Conservation (phyloP, 164 flowering plant genomes). For the Tetrastigma voinierianum region DNA sequence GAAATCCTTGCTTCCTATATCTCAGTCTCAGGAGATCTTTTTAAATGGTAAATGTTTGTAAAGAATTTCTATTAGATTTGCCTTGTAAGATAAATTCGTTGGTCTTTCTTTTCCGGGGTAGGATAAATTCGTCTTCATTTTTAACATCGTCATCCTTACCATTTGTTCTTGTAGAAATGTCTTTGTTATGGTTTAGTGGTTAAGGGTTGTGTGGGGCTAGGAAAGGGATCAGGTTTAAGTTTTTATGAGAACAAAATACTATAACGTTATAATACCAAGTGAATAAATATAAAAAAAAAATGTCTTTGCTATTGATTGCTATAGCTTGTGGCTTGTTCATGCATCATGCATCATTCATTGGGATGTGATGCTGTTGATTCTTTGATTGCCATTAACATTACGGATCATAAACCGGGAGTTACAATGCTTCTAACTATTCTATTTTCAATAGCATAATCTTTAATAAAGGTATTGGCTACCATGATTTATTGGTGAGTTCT, state of each 20-base stretch:
- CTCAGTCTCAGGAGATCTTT: slow-evolving; percentile 36
- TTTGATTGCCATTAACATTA: slow-evolving; percentile 47
- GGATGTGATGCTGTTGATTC: slow-evolving; percentile 58
- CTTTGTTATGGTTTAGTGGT: too few species aligned
- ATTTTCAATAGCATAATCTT: slow-evolving; percentile 55
- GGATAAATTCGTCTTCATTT: neutral
- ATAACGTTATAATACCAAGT: too few species aligned
- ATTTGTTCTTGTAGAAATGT: slow-evolving; percentile 53
- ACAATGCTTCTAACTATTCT: slow-evolving; percentile 58
- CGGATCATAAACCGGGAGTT: slow-evolving; percentile 71
- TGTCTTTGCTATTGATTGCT: slow-evolving; percentile 56
- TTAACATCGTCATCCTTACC: neutral
- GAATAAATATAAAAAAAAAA: too few species aligned
- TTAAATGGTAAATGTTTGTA: slow-evolving; percentile 36
- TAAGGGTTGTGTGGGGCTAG: too few species aligned
- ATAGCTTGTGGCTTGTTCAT: slow-evolving; percentile 46
- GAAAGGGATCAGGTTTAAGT: too few species aligned
- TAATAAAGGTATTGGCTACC: slow-evolving; percentile 24
- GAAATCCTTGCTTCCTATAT: slow-evolving; percentile 36
- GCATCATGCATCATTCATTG: slow-evolving; percentile 57
- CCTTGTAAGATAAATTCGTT: neutral
- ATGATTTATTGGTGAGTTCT: slow-evolving; percentile 51
- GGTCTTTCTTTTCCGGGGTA: neutral
- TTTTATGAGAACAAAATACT: too few species aligned
- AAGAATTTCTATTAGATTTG: neutral